A percentile compares a stretch with the other conserved stretches of the same genome.
Conservation (phyloP, 371 early-diverging fungal genomes). For the Chytridium lagenaria region DNA sequence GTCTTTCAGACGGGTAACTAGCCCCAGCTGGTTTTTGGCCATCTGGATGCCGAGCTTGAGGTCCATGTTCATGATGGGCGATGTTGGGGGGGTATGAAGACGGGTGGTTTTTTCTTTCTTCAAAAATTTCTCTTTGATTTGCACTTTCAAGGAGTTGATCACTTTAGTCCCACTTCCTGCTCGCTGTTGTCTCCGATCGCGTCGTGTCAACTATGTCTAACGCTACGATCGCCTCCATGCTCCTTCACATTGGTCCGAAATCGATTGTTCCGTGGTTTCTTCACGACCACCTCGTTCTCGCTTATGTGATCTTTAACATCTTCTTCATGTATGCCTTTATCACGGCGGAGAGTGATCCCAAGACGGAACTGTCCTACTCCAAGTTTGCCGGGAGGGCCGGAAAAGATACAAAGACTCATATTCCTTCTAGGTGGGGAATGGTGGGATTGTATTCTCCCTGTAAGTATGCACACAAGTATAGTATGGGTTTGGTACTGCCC, state of each 20-base stretch:
- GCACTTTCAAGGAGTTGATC: no score
- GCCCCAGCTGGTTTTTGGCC: constrained; percentile 23
- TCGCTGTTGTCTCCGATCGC: no score
- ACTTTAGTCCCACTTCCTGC: no score
- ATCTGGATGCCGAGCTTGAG: constrained; percentile 16
- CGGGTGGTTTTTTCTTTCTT: neutral
- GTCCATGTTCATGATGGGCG: constrained; percentile 16
- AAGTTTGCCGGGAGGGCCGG: neutral
- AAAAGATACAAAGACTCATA: neutral
- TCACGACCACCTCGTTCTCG: neutral
- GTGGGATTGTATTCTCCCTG: neutral
- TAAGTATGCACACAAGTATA: no score
- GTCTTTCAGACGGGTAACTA: constrained; percentile 67
- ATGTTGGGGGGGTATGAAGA: neutral
- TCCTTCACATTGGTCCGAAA: neutral
- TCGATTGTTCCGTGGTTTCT: neutral
- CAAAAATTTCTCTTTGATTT: no score
- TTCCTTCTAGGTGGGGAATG: neutral
- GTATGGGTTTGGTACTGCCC: no score
- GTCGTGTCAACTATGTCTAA: neutral
- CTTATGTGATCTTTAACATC: neutral
- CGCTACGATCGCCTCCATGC: neutral
- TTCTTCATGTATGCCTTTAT: neutral
- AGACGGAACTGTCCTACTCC: neutral
- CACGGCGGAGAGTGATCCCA: neutral